Evolutionary conservation across 768 basidiomycete species (phyloP).

Genomic region (Hydnomerulius pinastri): DNA sequence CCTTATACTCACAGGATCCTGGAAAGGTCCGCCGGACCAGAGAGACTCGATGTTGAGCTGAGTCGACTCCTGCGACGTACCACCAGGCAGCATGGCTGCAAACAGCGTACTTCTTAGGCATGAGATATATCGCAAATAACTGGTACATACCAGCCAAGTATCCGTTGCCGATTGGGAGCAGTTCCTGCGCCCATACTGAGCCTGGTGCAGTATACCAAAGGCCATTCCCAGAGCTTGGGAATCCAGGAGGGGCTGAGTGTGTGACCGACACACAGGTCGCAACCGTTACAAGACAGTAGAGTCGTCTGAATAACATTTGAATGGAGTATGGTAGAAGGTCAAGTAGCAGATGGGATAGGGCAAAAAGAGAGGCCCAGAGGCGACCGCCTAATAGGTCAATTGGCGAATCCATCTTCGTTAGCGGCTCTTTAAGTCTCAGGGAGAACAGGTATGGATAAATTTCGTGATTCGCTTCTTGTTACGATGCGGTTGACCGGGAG

Average conservation of each 20-base stretch:
- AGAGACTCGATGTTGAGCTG: constrained; percentile 77
- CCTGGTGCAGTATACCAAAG: constrained; percentile 67
- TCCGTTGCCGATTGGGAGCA: constrained; percentile 74
- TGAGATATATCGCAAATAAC: not conserved
- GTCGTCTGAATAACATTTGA: constrained; percentile 16
- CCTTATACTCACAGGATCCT: constrained; percentile 52
- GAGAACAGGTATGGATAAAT: not conserved
- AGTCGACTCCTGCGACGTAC: constrained; percentile 56
- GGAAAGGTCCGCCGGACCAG: constrained; percentile 75
- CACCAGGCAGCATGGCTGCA: constrained; percentile 67
- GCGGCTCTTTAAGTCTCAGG: not conserved
- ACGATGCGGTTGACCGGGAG: not conserved
- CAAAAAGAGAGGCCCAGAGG: constrained; percentile 18
- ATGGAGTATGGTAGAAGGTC: constrained; percentile 18
- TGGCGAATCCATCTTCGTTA: constrained; percentile 23
- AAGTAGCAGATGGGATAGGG: constrained; percentile 11
- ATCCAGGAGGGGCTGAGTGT: constrained; percentile 40
- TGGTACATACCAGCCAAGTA: constrained; percentile 56
- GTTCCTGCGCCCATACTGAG: constrained; percentile 56
- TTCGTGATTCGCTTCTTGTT: not conserved
- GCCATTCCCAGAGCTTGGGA: constrained; percentile 73
- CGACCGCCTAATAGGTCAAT: constrained; percentile 16
- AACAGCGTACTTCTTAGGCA: not conserved
- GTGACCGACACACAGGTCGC: constrained; percentile 20
- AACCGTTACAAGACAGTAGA: constrained; percentile 22